Percentiles rank a stretch among this genome's conserved stretches.
Conservation (phyloP, 306 rosid genomes). For the Lotus japonicus region DNA sequence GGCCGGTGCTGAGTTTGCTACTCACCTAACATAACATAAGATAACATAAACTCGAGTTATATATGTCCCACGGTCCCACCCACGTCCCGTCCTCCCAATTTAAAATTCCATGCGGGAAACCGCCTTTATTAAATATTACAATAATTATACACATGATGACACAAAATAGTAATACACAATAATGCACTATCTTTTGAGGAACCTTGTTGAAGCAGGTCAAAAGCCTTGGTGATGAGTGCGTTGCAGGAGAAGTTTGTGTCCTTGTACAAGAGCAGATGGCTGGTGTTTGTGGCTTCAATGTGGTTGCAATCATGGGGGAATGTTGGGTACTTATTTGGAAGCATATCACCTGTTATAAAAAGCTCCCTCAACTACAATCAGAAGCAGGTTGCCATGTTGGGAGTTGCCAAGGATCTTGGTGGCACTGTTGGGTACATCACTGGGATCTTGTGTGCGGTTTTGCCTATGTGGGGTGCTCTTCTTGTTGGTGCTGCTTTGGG, state of each 20-base stretch:
- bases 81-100: no score
- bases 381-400: conserved; percentile 58
- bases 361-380: conserved; percentile 61
- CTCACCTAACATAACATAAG: no score
- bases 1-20: no score
- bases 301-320: conserved; percentile 97
- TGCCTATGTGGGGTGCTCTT: conserved; percentile 70
- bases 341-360: conserved; percentile 79
- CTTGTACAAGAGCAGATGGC: conserved; percentile 65
- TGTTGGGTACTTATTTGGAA: conserved; percentile 80
- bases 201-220: no score
- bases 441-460: conserved; percentile 60
- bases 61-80: no score
- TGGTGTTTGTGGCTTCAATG: conserved; percentile 90
- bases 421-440: conserved; percentile 77
- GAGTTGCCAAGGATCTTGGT: conserved; percentile 90
- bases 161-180: no score
- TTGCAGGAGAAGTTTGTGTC: conserved; percentile 38
- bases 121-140: no score
- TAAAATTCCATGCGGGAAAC: no score
- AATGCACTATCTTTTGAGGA: no score
- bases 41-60: no score
- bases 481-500: conserved; percentile 65
- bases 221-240: conserved; percentile 26
- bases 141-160: no score